Base-by-base conservation (phyloP, 2,329 filamentous ascomycete genomes). In the Calonectria henricotiae region DNA sequence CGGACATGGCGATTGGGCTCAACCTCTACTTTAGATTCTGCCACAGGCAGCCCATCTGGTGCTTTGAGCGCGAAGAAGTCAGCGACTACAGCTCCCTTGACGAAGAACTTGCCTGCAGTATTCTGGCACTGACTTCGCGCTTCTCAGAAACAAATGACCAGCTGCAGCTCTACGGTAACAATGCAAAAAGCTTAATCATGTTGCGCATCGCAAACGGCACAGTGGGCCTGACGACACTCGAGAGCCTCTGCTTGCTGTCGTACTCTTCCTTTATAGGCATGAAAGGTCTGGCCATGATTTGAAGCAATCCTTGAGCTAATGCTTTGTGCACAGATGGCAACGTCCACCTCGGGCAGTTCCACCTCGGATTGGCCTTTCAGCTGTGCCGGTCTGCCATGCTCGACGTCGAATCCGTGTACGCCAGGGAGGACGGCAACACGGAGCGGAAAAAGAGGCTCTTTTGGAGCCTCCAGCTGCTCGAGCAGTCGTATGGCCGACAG, bases 371-470 rank as follows among this genome's bases (percentile, higher is more conserved):
- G 12, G 85, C 84, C 1, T 82, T 85, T 43, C 86, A 88, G 71
- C 83, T 88, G 9, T 87, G 86, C 71, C 84, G 85, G 9, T 85
- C 86, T 0, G 86, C 86, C 8, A 85, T 84, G 83, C 75, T 88
- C 0, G 86, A 88, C 65, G 73, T 85, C 0, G 81, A 84, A 51
- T 80, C 82, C 0, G 76, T 79, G 0, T 87, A 87, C 54, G 74
- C 74, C 0, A 62, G 75, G 3, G 79, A 83, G 8, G 82, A 83
- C 43, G 76, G 80, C 0, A 74, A 72, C 1, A 73, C 77, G 0
- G 84, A 88, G 63, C 82, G 86, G 11, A 87, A 87, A 74, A 86
- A 84, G 73, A 77, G 85, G 3, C 77, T 88, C 0, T 88, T 88
- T 37, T 88, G 86, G 86, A 88, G 85, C 64, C 78, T 88, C 0